Evolutionary conservation across 371 early-diverging fungal genomes (phyloP).

Genomic region (Rhizopus delemar): DNA sequence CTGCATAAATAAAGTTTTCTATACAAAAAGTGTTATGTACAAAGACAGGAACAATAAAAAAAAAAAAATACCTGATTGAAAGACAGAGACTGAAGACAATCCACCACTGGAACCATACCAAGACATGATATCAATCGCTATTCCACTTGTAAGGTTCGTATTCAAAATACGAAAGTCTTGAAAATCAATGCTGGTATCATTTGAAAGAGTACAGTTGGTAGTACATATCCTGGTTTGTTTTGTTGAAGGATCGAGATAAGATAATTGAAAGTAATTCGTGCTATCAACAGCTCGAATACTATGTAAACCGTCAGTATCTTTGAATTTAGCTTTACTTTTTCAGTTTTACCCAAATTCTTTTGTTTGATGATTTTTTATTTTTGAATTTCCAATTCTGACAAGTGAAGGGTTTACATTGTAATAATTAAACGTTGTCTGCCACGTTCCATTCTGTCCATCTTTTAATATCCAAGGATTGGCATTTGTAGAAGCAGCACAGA

Average conservation of each 20-base stretch:
- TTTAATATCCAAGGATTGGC: constrained; percentile 62
- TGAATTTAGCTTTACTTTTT: background rate
- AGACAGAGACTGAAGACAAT: constrained; percentile 66
- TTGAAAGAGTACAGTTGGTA: constrained; percentile 59
- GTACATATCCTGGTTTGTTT: constrained; percentile 49
- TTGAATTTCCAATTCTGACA: constrained; percentile 69
- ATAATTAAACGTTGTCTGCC: constrained; percentile 59
- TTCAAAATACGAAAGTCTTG: constrained; percentile 66
- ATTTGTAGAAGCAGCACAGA: constrained; percentile 49
- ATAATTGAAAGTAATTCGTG: constrained; percentile 37
- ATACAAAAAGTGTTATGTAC: constrained; percentile 22
- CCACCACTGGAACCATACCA: constrained; percentile 81
- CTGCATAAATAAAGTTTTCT: constrained; percentile 32
- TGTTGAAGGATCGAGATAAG: constrained; percentile 64
- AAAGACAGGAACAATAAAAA: constrained; percentile 2
- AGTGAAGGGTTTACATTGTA: constrained; percentile 64
- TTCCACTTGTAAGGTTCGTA: constrained; percentile 46
- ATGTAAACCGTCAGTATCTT: constrained; percentile 1
- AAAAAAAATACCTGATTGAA: constrained; percentile 56
- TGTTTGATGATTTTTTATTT: constrained; percentile 61
- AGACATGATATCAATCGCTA: constrained; percentile 63
- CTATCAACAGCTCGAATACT: constrained; percentile 25
- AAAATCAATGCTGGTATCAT: constrained; percentile 41
- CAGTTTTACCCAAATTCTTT: constrained; percentile 56
- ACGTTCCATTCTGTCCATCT: constrained; percentile 65